Conservation (phyloP, 139 green algal genomes). For the Chlamydomonas eustigma region DNA sequence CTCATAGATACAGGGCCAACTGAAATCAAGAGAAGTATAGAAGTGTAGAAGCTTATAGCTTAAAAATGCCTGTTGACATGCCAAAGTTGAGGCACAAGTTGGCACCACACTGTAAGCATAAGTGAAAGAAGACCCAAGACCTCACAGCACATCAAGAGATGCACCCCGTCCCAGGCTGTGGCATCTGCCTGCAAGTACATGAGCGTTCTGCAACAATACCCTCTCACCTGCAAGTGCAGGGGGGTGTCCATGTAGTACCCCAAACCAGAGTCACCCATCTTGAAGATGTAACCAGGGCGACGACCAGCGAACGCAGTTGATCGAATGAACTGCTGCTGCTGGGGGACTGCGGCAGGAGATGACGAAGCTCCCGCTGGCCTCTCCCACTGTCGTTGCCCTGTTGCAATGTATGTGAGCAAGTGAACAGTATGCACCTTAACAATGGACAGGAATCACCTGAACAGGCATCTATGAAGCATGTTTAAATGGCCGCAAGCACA, state of each 20-base stretch:
- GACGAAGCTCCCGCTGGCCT: constrained; percentile 12
- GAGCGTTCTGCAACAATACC: neutral
- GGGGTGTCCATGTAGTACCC: constrained; percentile 37
- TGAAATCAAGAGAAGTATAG: neutral
- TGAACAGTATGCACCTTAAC: too few relatives aligned
- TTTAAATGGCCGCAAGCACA: too few relatives aligned
- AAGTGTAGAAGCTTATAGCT: neutral
- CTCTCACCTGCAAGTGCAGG: neutral
- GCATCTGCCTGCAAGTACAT: neutral
- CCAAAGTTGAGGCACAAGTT: neutral
- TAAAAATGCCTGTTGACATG: neutral
- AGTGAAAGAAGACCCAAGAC: neutral
- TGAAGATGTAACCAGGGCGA: constrained; percentile 62
- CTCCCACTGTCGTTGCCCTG: constrained; percentile 15
- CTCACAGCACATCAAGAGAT: too few relatives aligned
- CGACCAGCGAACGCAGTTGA: constrained; percentile 45
- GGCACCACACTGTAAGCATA: neutral
- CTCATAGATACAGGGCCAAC: neutral
- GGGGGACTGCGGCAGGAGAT: neutral
- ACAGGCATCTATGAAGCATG: too few relatives aligned
- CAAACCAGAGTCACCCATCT: constrained; percentile 35
- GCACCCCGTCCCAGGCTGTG: too few relatives aligned
- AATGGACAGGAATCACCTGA: too few relatives aligned
- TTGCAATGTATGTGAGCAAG: too few relatives aligned
- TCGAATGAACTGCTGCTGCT: neutral